Percentiles rank a stretch among this genome's conserved stretches.
phyloP scores from a whole-genome alignment of 441 rosid species.

The Gossypium gossypioides region DNA sequence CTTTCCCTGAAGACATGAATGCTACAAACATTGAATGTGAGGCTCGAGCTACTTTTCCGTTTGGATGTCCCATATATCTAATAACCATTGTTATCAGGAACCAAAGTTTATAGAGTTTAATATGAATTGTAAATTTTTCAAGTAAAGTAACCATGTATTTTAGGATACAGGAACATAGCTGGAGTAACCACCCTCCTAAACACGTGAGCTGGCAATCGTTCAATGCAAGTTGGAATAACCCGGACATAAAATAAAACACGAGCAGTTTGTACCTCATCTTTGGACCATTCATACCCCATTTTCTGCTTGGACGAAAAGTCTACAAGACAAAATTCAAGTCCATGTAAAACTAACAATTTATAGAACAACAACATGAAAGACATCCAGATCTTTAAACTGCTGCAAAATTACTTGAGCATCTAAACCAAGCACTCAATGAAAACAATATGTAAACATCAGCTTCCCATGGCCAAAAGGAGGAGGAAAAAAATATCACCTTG shows the following conservation, averaged over 20 bases:
- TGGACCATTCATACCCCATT: constrained; percentile 58
- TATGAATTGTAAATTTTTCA: constrained; percentile 1
- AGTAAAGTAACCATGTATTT: not conserved
- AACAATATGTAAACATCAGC: constrained; percentile 6
- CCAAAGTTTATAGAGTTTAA: constrained; percentile 3
- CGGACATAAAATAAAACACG: constrained; percentile 77
- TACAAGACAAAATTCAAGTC: constrained; percentile 19
- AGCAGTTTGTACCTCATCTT: constrained; percentile 88
- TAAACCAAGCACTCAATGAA: not conserved
- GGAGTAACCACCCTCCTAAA: constrained; percentile 68
- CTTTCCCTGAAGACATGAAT: constrained; percentile 58
- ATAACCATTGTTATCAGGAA: constrained; percentile 29
- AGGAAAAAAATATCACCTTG: constrained; percentile 33
- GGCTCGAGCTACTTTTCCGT: constrained; percentile 65
- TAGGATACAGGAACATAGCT: constrained; percentile 85
- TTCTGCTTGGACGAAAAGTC: constrained; percentile 31
- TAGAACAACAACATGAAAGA: not conserved
- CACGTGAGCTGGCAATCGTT: constrained; percentile 40
- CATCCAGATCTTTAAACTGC: not conserved
- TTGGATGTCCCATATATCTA: constrained; percentile 84
- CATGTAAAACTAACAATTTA: constrained; percentile 8
- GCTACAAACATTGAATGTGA: constrained; percentile 73
- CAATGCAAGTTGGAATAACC: constrained; percentile 79
- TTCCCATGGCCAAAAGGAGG: not conserved
- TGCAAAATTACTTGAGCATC: not conserved